Percentiles rank a stretch among this genome's conserved stretches.
phyloP scores from a whole-genome alignment of 2,329 filamentous ascomycete species.

The Curvularia eragrostidis region DNA sequence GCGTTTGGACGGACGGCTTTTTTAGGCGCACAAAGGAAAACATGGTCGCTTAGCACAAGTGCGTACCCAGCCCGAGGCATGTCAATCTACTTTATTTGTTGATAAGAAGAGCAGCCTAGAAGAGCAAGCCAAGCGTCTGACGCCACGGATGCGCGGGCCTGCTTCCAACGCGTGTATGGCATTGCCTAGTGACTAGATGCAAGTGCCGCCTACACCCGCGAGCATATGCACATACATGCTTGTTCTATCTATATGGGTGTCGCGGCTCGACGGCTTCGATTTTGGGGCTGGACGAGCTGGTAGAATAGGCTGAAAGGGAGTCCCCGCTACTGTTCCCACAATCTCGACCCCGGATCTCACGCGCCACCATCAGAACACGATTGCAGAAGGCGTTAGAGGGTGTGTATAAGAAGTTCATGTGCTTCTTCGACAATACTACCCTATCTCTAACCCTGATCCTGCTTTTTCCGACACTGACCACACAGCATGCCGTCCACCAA shows the following conservation, averaged over 20 bases:
- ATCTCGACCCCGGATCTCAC: slow-evolving; percentile 15
- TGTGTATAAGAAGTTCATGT: not conserved
- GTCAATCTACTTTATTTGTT: not conserved
- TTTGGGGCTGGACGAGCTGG: slow-evolving; percentile 1
- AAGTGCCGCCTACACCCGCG: not conserved
- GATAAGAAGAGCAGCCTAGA: not conserved
- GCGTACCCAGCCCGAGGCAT: not conserved
- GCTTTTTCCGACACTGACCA: not conserved
- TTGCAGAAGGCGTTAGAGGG: not conserved
- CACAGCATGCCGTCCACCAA: slow-evolving; percentile 25
- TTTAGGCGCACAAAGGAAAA: not conserved
- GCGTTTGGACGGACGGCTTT: not conserved
- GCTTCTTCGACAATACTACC: not conserved
- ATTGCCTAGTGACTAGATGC: not conserved
- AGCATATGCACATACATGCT: not conserved
- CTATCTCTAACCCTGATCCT: not conserved
- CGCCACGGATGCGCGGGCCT: slow-evolving; percentile 10
- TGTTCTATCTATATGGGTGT: not conserved
- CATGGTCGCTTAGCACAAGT: not conserved
- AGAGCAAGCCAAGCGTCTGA: not conserved
- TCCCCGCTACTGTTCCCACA: not conserved
- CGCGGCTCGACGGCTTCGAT: not conserved
- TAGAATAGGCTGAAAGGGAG: slow-evolving; percentile 24
- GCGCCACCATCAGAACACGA: slow-evolving; percentile 1
- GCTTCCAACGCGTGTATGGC: not conserved